Evolutionary conservation across 164 flowering plant species (phyloP).

Genomic region (Magnolia sinica): DNA sequence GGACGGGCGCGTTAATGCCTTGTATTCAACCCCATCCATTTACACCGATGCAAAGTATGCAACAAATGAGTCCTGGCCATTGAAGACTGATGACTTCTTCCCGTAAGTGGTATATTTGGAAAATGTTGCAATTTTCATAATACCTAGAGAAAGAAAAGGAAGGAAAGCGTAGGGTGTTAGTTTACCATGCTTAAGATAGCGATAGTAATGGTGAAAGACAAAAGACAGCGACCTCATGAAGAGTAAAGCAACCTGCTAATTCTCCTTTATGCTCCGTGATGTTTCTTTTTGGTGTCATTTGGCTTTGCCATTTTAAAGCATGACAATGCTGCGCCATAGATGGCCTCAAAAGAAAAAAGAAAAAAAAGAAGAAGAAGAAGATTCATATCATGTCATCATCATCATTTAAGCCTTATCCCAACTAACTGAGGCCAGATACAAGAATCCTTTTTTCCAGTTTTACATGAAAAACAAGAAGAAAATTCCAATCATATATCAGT

Average conservation of each 20-base stretch:
- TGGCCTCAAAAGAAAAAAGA: too few species aligned
- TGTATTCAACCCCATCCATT: conserved; percentile 90
- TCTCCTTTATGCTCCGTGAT: background rate
- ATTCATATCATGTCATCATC: too few species aligned
- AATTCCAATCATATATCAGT: background rate
- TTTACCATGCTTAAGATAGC: background rate
- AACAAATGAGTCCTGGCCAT: conserved; percentile 68
- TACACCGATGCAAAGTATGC: conserved; percentile 90
- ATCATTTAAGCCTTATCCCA: too few species aligned
- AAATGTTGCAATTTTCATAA: background rate
- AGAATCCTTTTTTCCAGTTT: background rate
- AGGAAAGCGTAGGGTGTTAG: background rate
- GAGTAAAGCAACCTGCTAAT: background rate
- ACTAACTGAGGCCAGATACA: too few species aligned
- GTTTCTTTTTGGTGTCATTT: background rate
- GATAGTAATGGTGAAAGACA: background rate
- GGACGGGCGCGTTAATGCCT: conserved; percentile 98
- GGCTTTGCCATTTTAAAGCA: background rate
- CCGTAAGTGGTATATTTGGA: conserved; percentile 59
- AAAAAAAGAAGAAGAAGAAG: too few species aligned
- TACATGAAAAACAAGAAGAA: background rate
- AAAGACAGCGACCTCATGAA: background rate
- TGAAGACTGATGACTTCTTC: conserved; percentile 82
- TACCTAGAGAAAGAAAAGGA: background rate
- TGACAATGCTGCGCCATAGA: background rate